Conservation (phyloP, 2,329 filamentous ascomycete species). For the Pseudogymnoascus sp. region DNA sequence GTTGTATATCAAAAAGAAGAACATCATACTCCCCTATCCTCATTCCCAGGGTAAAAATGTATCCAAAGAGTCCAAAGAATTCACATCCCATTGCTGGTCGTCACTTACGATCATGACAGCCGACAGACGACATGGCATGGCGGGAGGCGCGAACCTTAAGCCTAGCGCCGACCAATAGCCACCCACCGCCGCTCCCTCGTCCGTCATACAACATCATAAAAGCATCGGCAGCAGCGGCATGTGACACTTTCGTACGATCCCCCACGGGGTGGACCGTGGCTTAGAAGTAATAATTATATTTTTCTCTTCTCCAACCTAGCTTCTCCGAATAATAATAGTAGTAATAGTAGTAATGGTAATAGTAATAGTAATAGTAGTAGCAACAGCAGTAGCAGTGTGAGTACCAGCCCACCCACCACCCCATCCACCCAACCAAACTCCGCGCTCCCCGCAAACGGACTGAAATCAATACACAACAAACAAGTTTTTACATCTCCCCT, state of each 20-base stretch:
- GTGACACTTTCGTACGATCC: neutral
- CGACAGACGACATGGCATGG: neutral
- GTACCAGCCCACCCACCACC: neutral
- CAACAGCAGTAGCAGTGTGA: neutral
- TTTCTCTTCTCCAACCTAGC: neutral
- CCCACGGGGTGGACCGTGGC: neutral
- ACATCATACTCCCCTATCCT: neutral
- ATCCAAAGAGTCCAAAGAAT: neutral
- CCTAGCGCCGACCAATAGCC: neutral
- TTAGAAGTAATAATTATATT: constrained; percentile 1
- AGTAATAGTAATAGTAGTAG: neutral
- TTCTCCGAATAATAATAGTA: constrained; percentile 1
- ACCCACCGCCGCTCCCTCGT: neutral
- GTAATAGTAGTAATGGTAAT: neutral
- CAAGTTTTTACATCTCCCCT: neutral
- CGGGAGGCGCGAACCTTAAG: constrained; percentile 4
- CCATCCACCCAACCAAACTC: neutral
- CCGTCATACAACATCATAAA: neutral
- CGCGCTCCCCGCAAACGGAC: neutral
- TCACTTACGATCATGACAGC: neutral
- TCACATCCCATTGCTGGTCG: neutral
- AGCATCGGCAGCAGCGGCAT: neutral
- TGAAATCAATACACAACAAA: neutral
- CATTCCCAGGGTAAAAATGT: neutral
- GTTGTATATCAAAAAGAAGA: neutral